Evolutionary conservation across 2,329 filamentous ascomycete species (phyloP).

Genomic region (Tolypocladium sp.): DNA sequence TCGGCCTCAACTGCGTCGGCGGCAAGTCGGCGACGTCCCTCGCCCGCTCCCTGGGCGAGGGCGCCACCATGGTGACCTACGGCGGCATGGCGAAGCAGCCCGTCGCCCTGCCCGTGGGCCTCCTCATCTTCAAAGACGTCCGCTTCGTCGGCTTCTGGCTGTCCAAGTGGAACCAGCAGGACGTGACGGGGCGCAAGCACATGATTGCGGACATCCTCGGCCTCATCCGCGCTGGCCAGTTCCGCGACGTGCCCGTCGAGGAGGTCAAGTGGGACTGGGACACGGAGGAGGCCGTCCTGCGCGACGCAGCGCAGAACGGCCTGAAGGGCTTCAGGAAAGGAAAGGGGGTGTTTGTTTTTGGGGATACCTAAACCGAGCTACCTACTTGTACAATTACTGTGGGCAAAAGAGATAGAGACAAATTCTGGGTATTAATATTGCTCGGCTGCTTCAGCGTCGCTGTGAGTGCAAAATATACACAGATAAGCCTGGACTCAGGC

Average conservation of each 20-base stretch:
- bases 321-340: conserved; percentile 76
- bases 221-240: conserved; percentile 64
- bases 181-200: conserved; percentile 63
- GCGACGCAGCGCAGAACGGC: conserved; percentile 70
- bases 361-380: conserved; percentile 35
- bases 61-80: conserved; percentile 80
- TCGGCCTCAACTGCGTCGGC: conserved; percentile 90
- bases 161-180: conserved; percentile 72
- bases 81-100: conserved; percentile 92
- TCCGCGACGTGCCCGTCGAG: conserved; percentile 76
- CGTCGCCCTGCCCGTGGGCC: conserved; percentile 66
- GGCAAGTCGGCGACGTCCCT: conserved; percentile 74
- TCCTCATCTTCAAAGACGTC: conserved; percentile 90
- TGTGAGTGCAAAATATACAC: too few species aligned
- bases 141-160: conserved; percentile 93
- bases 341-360: conserved; percentile 84
- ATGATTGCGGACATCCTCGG: conserved; percentile 81
- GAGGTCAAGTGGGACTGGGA: conserved; percentile 77
- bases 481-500: too few species aligned
- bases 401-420: background rate
- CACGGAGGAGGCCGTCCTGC: conserved; percentile 60
- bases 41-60: conserved; percentile 61
- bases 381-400: background rate
- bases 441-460: background rate
- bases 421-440: background rate